Base-by-base conservation (phyloP, 148 eudicot species). In the Fagopyrum tataricum region DNA sequence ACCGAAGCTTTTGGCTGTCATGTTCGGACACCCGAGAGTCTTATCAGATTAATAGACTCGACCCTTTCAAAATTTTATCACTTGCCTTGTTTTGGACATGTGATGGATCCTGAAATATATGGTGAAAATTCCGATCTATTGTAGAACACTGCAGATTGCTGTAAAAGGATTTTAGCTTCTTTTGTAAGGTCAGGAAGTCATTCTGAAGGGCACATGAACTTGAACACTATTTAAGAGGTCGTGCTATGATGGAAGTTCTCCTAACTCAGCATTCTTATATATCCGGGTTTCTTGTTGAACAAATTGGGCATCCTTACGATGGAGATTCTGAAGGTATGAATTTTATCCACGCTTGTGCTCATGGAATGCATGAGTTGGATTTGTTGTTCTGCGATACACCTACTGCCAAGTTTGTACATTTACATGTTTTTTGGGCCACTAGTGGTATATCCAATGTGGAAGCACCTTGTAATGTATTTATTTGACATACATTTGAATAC, bases 31-130 rank as follows among this genome's bases (percentile, higher is more conserved):
- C 82, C 90, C 8, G 74, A 78, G 67, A 76, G 81, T 75, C 88
- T 93, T 41, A 69, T 78, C 75, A 75, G 68, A 58, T 75, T 93
- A n/a, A 73, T 93, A 61, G 84, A 88, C 68, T 12, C 42, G 37
- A 74, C 81, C 68, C 41, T 82, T 47, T 24, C 62, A 14, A 81
- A 76, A 69, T 53, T 80, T 11, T 55, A 71, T 71, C 46, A 62
- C 46, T 18, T 55, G 47, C 69, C 69, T 59, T 3, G 7, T 18
- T 47, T 23, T 46, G 72, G 51, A n/a, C 17, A 70, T 40, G 26
- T 44, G 9, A 71, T 6, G 41, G 59, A 15, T 44, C 40, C 72
- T 69, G 52, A 43, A 26, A 6, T 8, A 20, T 71, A 4, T 31
- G 42, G 69, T 64, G 44, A 5, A 37, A 37, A 64, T 64, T 37